Percentiles rank a stretch among this genome's conserved stretches.
These are phyloP conservation scores for Fusarium albidum DNA, from an alignment of 2,329 filamentous ascomycete genomes.

Conservation along the genomic window DNA sequence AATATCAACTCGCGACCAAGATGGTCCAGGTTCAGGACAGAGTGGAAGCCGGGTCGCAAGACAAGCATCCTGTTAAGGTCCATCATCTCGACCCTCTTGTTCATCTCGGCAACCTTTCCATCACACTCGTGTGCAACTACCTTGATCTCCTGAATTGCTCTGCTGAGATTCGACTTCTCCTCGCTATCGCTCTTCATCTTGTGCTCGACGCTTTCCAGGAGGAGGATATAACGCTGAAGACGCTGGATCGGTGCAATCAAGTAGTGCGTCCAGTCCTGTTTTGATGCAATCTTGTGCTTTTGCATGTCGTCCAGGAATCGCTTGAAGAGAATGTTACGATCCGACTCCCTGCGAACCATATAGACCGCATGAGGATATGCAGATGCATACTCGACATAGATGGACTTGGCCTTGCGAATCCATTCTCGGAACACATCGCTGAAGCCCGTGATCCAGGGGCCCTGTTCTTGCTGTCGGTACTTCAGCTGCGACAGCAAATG, in stretches of 20 bases:
- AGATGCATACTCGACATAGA: conserved; percentile 92
- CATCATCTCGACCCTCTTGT: conserved; percentile 87
- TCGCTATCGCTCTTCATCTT: conserved; percentile 86
- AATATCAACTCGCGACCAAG: conserved; percentile 90
- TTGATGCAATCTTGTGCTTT: conserved; percentile 79
- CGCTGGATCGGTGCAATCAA: conserved; percentile 93
- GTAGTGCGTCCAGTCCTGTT: conserved; percentile 93
- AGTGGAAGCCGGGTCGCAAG: conserved; percentile 86
- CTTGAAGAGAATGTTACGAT: conserved; percentile 85
- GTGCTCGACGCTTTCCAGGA: conserved; percentile 83
- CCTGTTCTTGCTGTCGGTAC: conserved; percentile 95
- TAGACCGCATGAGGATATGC: conserved; percentile 86
- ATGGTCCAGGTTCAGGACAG: conserved; percentile 90
- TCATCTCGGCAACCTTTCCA: conserved; percentile 88
- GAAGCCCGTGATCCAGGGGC: conserved; percentile 92
- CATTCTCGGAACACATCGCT: conserved; percentile 98
- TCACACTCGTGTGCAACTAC: conserved; percentile 91
- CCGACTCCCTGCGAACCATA: conserved; percentile 82
- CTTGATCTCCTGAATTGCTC: conserved; percentile 92
- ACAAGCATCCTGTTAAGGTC: conserved; percentile 86
- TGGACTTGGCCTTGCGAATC: conserved; percentile 90
- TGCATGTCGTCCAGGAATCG: conserved; percentile 84
- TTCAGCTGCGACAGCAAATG: conserved; percentile 92
- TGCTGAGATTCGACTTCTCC: conserved; percentile 84
- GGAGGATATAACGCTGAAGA: conserved; percentile 86